Percentiles rank a stretch among this genome's conserved stretches.
phyloP scores from a whole-genome alignment of 2,329 filamentous ascomycete species.

The Fusarium sp. region DNA sequence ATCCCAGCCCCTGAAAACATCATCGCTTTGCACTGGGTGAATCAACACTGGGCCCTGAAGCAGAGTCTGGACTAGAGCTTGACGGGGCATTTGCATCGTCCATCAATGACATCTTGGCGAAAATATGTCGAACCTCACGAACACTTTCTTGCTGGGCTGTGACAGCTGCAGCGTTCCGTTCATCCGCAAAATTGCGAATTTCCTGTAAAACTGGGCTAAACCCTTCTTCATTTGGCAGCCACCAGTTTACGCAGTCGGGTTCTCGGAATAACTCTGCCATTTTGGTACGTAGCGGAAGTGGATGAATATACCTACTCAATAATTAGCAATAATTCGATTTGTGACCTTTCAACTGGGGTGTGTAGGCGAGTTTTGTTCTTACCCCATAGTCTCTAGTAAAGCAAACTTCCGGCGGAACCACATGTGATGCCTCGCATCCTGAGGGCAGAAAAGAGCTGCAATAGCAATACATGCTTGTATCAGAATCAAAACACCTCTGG shows the following conservation, averaged over 20 bases:
- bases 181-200: slow-evolving; percentile 83
- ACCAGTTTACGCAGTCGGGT: slow-evolving; percentile 80
- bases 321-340: slow-evolving; percentile 8
- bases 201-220: slow-evolving; percentile 78
- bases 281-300: slow-evolving; percentile 74
- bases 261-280: slow-evolving; percentile 81
- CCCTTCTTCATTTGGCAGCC: slow-evolving; percentile 85
- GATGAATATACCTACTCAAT: slow-evolving; percentile 78
- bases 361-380: slow-evolving; percentile 46
- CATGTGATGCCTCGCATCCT: slow-evolving; percentile 74
- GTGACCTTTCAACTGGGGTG: neutral
- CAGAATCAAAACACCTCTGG: slow-evolving; percentile 74
- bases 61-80: neutral
- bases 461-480: slow-evolving; percentile 82
- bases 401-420: slow-evolving; percentile 87
- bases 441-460: slow-evolving; percentile 80
- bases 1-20: neutral
- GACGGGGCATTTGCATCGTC: slow-evolving; percentile 31
- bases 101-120: slow-evolving; percentile 63
- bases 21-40: neutral
- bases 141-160: slow-evolving; percentile 70
- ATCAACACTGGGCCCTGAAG: neutral
- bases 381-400: slow-evolving; percentile 81
- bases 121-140: slow-evolving; percentile 78
- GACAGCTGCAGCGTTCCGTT: slow-evolving; percentile 71